Conservation (phyloP, 805 yeast species). For the Wickerhamomyces pijperi region DNA sequence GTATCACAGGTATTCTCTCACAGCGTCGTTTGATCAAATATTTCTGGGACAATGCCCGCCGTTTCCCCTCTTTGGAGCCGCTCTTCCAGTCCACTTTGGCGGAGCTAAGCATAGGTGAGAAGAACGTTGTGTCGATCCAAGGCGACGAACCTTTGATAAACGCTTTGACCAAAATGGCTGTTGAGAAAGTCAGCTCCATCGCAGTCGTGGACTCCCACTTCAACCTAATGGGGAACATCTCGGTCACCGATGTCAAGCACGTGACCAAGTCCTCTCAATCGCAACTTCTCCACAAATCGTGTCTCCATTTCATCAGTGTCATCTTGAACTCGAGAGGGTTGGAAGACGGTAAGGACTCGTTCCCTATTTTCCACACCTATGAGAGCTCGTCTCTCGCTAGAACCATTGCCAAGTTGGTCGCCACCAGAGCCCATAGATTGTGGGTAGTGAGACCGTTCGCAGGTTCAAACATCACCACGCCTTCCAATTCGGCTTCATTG, state of each 20-base stretch:
- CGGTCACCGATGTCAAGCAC: conserved; percentile 86
- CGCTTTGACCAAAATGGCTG: conserved; percentile 79
- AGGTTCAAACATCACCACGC: conserved; percentile 15
- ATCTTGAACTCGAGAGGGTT: conserved; percentile 82
- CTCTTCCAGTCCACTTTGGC: conserved; percentile 57
- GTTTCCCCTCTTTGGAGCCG: conserved; percentile 73
- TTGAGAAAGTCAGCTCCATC: conserved; percentile 73
- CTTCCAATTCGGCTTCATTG: conserved; percentile 16
- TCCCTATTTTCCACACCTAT: conserved; percentile 91
- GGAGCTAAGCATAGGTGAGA: conserved; percentile 66
- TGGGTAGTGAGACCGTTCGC: conserved; percentile 64
- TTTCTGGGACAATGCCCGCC: conserved; percentile 87
- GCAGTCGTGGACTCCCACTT: conserved; percentile 82
- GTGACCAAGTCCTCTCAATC: conserved; percentile 84
- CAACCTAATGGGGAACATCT: conserved; percentile 79
- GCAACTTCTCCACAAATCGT: conserved; percentile 68
- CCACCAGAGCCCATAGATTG: conserved; percentile 84
- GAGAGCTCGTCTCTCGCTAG: conserved; percentile 70
- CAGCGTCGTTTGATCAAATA: conserved; percentile 81
- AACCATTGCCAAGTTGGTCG: conserved; percentile 89
- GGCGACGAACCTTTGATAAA: conserved; percentile 85
- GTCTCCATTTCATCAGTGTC: conserved; percentile 79
- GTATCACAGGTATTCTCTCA: conserved; percentile 74
- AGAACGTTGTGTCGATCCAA: conserved; percentile 63
- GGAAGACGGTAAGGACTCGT: conserved; percentile 90